These are phyloP conservation scores for Rhexocercosporidium sp. DNA, from an alignment of 2,329 filamentous ascomycete species.

Conservation along the genomic window DNA sequence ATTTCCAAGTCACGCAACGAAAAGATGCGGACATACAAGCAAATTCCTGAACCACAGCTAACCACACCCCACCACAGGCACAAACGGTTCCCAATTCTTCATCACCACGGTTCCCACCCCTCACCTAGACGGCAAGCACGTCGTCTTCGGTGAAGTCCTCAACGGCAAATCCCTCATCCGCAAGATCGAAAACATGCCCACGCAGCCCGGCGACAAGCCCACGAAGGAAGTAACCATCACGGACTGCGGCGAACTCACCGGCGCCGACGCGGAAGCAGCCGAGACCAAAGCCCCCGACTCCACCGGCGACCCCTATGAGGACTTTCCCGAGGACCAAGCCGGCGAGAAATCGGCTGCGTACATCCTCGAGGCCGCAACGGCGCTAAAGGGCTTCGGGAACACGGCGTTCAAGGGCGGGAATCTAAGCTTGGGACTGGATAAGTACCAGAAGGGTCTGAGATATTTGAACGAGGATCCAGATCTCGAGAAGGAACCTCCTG, in stretches of 20 bases:
- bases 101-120: constrained; percentile 94
- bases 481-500: constrained; percentile 71
- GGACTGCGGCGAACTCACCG: constrained; percentile 86
- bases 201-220: constrained; percentile 79
- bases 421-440: constrained; percentile 73
- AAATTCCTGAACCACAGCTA: not conserved
- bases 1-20: not conserved
- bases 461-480: constrained; percentile 88
- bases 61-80: constrained; percentile 58
- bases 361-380: constrained; percentile 78
- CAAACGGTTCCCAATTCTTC: constrained; percentile 99
- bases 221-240: constrained; percentile 71
- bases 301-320: constrained; percentile 91
- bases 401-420: constrained; percentile 85
- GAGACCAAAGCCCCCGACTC: constrained; percentile 74
- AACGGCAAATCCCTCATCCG: constrained; percentile 90
- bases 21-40: not conserved
- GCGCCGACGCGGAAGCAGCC: constrained; percentile 69
- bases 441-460: constrained; percentile 92
- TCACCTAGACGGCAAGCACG: constrained; percentile 94
- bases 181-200: constrained; percentile 84
- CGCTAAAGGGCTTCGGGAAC: constrained; percentile 92
- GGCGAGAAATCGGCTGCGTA: constrained; percentile 65
- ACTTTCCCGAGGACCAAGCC: constrained; percentile 86
- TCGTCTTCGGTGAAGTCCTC: constrained; percentile 94